A percentile compares a stretch with the other conserved stretches of the same genome.
Conservation (phyloP, 2,329 filamentous ascomycete genomes). For the Xylaria sp. region DNA sequence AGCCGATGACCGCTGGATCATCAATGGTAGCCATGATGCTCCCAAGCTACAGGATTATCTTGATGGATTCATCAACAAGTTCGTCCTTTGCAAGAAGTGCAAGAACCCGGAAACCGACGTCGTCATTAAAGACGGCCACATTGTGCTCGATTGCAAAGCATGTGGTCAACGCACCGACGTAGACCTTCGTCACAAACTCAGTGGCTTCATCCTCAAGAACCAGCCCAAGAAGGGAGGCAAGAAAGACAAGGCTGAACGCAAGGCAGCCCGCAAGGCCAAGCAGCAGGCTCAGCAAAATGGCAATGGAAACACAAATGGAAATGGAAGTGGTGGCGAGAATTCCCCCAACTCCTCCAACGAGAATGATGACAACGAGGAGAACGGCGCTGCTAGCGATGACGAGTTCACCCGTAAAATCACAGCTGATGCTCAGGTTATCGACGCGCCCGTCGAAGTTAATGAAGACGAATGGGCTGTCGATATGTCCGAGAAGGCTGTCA, state of each 20-base stretch:
- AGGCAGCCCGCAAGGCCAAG: slow-evolving; percentile 91
- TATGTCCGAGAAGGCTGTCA: slow-evolving; percentile 94
- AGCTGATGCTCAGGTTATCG: slow-evolving; percentile 62
- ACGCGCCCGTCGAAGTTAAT: slow-evolving; percentile 71
- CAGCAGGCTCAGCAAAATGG: slow-evolving; percentile 73
- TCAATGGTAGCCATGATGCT: slow-evolving; percentile 97
- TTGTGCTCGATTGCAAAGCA: slow-evolving; percentile 97
- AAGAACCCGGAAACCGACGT: slow-evolving; percentile 99
- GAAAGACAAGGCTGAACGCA: slow-evolving; percentile 90
- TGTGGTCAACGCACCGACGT: slow-evolving; percentile 94
- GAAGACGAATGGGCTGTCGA: slow-evolving; percentile 97
- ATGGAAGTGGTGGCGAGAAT: slow-evolving; percentile 72
- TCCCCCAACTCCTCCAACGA: slow-evolving; percentile 70
- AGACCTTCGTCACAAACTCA: slow-evolving; percentile 93
- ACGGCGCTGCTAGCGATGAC: slow-evolving; percentile 86
- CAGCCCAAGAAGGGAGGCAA: slow-evolving; percentile 90
- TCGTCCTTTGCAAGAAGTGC: slow-evolving; percentile 99
- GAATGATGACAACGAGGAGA: slow-evolving; percentile 62
- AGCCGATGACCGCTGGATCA: slow-evolving; percentile 98
- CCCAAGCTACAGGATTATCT: slow-evolving; percentile 97
- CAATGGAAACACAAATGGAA: slow-evolving; percentile 55
- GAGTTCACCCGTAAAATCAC: slow-evolving; percentile 89
- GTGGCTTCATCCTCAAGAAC: slow-evolving; percentile 97
- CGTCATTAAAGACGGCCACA: slow-evolving; percentile 90
- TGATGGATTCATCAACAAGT: slow-evolving; percentile 97